These are phyloP conservation scores for Galerina sulciceps DNA, from an alignment of 768 basidiomycete genomes.

Conservation along the genomic window DNA sequence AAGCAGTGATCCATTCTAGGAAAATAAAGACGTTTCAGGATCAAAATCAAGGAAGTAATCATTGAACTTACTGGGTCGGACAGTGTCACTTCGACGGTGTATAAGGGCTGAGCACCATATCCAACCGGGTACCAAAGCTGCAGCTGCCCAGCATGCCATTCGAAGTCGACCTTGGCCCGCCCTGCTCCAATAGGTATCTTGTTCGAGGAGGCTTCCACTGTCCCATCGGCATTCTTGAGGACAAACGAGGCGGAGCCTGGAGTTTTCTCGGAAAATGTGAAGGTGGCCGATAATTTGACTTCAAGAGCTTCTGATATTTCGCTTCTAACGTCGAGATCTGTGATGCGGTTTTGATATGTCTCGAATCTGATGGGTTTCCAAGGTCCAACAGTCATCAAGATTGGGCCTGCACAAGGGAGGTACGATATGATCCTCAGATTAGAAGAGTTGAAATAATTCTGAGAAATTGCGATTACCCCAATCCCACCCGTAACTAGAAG, in stretches of 20 bases:
- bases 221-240: constrained; percentile 55
- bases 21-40: not conserved
- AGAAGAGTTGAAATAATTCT: constrained; percentile 21
- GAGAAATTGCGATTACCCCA: constrained; percentile 58
- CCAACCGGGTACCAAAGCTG: constrained; percentile 88
- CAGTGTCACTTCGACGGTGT: constrained; percentile 63
- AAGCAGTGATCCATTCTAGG: constrained; percentile 53
- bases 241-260: constrained; percentile 47
- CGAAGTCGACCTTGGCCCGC: constrained; percentile 44
- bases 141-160: constrained; percentile 57
- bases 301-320: constrained; percentile 58
- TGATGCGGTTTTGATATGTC: constrained; percentile 64
- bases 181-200: constrained; percentile 40
- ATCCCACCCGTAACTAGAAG: constrained; percentile 82
- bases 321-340: constrained; percentile 65
- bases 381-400: constrained; percentile 86
- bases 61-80: constrained; percentile 49
- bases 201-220: constrained; percentile 41
- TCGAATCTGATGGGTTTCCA: constrained; percentile 84
- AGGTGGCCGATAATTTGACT: constrained; percentile 51
- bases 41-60: not conserved
- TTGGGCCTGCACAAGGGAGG: constrained; percentile 55
- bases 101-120: constrained; percentile 82
- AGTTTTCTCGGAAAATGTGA: constrained; percentile 44
- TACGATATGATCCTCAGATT: constrained; percentile 52